Base-by-base conservation (phyloP, 208 protist genomes). In the Acanthamoeba divionensis region DNA sequence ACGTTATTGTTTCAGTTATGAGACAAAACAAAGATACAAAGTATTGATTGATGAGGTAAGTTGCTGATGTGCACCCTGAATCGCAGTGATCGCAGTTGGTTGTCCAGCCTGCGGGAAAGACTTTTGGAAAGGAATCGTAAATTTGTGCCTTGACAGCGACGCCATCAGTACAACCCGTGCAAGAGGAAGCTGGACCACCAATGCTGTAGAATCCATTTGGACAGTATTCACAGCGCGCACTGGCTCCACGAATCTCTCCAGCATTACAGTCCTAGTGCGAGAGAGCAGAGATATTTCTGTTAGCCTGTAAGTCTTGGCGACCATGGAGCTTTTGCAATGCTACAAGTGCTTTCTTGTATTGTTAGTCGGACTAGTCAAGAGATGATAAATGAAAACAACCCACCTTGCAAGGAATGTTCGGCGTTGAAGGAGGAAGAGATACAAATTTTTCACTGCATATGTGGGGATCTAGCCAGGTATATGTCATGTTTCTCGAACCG, bases 1-100 rank as follows among this genome's bases (percentile, higher is more conserved):
- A 0, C 0, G 4, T 4, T 1, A 67, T 67, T 1, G 41, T 26
- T 33, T 33, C 0, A 67, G 13, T 44, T 26, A 21, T 26, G 9
- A 67, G 31, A 67, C 13, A 21, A 67, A 33, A 0, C 24, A 29
- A 1, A 21, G 41, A 1, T 29, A 13, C 62, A 60, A 60, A 24
- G 24, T n/a, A n/a, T n/a, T 60, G 54, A 60, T 60, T 60, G 2
- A 0, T 60, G 21, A 24, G 54, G n/a, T 57, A n/a, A 18, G 13
- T 57, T 13, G 52, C 13, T 57, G 13, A 18, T 57, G 15, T 48
- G 67, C 33, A 79, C 67, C 47, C 18, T 15, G 73, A 65, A 54
- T 83, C 73, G 12, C 73, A 83, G 50, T 83, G 73, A 41, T 83
- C 73, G 47, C 73, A 83, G 2, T 54, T 54, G 29, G 73, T 38